A percentile compares a stretch with the other conserved stretches of the same genome.
Evolutionary conservation across 352 stramenopile species (phyloP).

Genomic region (Globisporangium carolinianum): DNA sequence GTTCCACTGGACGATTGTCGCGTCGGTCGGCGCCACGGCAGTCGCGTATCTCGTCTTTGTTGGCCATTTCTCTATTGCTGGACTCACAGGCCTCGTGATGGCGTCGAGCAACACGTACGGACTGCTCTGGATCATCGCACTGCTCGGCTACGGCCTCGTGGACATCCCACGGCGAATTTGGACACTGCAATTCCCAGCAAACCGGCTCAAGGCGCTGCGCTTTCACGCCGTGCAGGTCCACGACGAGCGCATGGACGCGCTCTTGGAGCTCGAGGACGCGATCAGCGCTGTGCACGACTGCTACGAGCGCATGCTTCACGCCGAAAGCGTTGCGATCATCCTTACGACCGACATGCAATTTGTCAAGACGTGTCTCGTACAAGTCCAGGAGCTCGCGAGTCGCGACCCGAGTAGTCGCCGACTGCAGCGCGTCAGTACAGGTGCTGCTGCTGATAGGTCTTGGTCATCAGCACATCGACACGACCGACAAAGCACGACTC

Average conservation of each 20-base stretch:
- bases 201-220: slow-evolving; percentile 31
- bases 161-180: slow-evolving; percentile 51
- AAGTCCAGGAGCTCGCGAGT: slow-evolving; percentile 28
- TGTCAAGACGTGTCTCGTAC: slow-evolving; percentile 36
- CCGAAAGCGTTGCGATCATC: slow-evolving; percentile 53
- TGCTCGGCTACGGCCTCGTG: slow-evolving; percentile 59
- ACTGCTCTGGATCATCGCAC: slow-evolving; percentile 30
- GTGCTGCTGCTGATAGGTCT: slow-evolving; percentile 1
- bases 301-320: slow-evolving; percentile 42
- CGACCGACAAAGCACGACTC: slow-evolving; percentile 10
- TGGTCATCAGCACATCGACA: slow-evolving; percentile 1
- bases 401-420: not conserved
- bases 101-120: slow-evolving; percentile 63
- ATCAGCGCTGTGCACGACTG: slow-evolving; percentile 23
- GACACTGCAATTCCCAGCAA: slow-evolving; percentile 28
- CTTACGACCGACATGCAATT: slow-evolving; percentile 64
- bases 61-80: slow-evolving; percentile 42
- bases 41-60: slow-evolving; percentile 54
- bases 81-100: slow-evolving; percentile 49
- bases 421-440: not conserved
- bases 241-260: slow-evolving; percentile 54
- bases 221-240: slow-evolving; percentile 57
- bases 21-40: slow-evolving; percentile 16
- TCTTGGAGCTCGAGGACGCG: slow-evolving; percentile 56
- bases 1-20: slow-evolving; percentile 53